Evolutionary conservation across 805 yeast species (phyloP).

Genomic region (Tanozyma kutaoensis): DNA sequence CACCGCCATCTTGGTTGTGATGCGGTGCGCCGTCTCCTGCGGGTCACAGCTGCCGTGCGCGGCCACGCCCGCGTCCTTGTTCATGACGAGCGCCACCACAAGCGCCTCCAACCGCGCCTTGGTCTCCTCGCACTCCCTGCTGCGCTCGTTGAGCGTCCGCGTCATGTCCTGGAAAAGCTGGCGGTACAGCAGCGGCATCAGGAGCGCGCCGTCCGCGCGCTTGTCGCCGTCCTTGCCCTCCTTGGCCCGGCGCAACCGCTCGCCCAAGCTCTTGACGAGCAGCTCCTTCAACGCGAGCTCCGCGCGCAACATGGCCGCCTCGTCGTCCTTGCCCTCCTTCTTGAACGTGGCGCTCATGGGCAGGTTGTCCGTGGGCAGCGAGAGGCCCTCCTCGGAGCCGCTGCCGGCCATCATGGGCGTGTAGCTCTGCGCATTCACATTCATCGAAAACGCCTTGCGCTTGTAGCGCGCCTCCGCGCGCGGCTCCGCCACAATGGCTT

Average conservation of each 20-base stretch:
- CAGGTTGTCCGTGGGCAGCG: not conserved
- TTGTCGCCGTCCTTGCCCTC: slow-evolving; percentile 2
- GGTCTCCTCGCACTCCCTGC: slow-evolving; percentile 42
- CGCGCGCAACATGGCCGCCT: slow-evolving; percentile 27
- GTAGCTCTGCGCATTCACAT: slow-evolving; percentile 18
- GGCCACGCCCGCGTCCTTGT: slow-evolving; percentile 36
- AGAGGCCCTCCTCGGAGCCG: not conserved
- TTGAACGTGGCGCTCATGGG: not conserved
- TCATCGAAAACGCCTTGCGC: slow-evolving; percentile 9
- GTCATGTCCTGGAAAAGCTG: slow-evolving; percentile 36
- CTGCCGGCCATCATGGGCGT: slow-evolving; percentile 5
- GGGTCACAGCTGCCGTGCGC: slow-evolving; percentile 56
- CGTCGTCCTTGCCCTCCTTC: slow-evolving; percentile 1
- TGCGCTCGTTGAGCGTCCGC: slow-evolving; percentile 29
- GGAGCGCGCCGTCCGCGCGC: slow-evolving; percentile 7
- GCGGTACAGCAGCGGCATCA: slow-evolving; percentile 30
- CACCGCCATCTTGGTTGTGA: slow-evolving; percentile 45
- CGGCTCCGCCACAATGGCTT: too few relatives aligned
- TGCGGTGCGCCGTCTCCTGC: slow-evolving; percentile 63
- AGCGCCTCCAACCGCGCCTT: slow-evolving; percentile 52
- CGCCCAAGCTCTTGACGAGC: slow-evolving; percentile 20
- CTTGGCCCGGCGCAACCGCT: slow-evolving; percentile 13
- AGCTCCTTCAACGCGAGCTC: slow-evolving; percentile 44
- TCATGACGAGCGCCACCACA: slow-evolving; percentile 19
- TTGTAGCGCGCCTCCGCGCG: too few relatives aligned